phyloP scores from a whole-genome alignment of 2,329 filamentous ascomycete genomes.

The Cytospora piceicola region DNA sequence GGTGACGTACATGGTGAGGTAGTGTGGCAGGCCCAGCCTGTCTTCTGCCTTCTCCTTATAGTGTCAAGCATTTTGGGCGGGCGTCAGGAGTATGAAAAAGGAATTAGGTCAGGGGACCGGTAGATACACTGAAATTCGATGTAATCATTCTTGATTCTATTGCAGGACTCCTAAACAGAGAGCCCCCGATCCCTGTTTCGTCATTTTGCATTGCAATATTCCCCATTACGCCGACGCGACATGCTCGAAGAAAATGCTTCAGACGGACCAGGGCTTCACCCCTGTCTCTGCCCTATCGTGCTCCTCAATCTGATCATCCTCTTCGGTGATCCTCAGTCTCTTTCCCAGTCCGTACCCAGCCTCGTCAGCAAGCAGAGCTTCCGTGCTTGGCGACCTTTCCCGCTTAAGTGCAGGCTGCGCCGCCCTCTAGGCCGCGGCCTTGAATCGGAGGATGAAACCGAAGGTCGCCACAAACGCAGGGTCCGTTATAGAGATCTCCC shows the following conservation, averaged over 20 bases:
- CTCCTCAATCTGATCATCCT: background rate
- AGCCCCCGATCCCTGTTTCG: background rate
- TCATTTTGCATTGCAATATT: conserved; percentile 4
- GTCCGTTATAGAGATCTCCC: conserved; percentile 91
- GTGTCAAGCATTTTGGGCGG: conserved; percentile 30
- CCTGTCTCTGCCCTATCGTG: background rate
- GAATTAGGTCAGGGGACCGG: conserved; percentile 14
- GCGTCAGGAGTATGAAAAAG: conserved; percentile 28
- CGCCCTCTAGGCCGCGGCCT: conserved; percentile 32
- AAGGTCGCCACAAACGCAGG: conserved; percentile 80
- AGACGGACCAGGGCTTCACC: background rate
- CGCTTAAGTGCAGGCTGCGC: conserved; percentile 12
- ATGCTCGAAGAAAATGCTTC: background rate
- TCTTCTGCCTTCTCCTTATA: conserved; percentile 12
- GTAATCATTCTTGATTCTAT: conserved; percentile 19
- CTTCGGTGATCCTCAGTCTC: background rate
- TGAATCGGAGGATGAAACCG: conserved; percentile 58
- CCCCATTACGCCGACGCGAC: conserved; percentile 1
- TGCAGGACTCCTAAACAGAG: background rate
- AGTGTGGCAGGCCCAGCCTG: conserved; percentile 32
- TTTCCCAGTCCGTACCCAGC: background rate
- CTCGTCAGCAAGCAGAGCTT: background rate
- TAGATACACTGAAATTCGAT: conserved; percentile 24
- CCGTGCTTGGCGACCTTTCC: background rate
- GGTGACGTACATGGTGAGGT: conserved; percentile 66